Percentiles rank a stretch among this genome's conserved stretches.
These are phyloP conservation scores for Alternaria ethzedia DNA, from an alignment of 2,329 filamentous ascomycete genomes.

Conservation along the genomic window DNA sequence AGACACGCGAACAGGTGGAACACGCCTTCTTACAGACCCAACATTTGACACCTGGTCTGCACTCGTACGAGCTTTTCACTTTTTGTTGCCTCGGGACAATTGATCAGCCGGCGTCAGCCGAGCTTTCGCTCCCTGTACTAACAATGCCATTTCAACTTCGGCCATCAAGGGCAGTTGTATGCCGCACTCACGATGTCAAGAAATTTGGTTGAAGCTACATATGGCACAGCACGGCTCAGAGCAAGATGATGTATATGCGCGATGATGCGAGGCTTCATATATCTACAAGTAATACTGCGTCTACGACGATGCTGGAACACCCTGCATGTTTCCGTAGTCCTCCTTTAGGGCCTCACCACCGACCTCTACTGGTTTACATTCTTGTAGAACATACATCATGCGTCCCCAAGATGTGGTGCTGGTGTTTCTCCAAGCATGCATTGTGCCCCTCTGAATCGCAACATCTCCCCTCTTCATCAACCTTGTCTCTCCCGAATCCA, in stretches of 20 bases:
- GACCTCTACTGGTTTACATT: slow-evolving; percentile 33
- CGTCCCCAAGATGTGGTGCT: slow-evolving; percentile 36
- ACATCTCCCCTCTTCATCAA: slow-evolving; percentile 46
- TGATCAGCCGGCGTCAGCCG: background rate
- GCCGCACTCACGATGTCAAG: background rate
- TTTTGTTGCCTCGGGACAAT: background rate
- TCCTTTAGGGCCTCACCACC: slow-evolving; percentile 33
- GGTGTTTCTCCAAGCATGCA: slow-evolving; percentile 47
- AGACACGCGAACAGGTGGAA: background rate
- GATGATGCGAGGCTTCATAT: background rate
- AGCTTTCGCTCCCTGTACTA: background rate
- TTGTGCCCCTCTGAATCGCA: slow-evolving; percentile 47
- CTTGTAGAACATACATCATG: slow-evolving; percentile 43
- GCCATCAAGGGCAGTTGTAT: background rate
- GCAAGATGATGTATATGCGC: background rate
- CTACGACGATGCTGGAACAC: slow-evolving; percentile 38
- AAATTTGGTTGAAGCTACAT: background rate
- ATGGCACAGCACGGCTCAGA: background rate
- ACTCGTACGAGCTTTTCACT: background rate
- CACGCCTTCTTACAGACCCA: background rate
- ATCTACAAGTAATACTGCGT: background rate
- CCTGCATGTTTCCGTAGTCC: slow-evolving; percentile 40
- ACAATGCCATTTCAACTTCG: background rate
- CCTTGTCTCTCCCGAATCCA: slow-evolving; percentile 47
- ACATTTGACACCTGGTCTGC: background rate